Evolutionary conservation across 805 yeast genomes (phyloP), one percentile per base, ranked within the genome.

Genomic region (Dipodascus albidus): DNA sequence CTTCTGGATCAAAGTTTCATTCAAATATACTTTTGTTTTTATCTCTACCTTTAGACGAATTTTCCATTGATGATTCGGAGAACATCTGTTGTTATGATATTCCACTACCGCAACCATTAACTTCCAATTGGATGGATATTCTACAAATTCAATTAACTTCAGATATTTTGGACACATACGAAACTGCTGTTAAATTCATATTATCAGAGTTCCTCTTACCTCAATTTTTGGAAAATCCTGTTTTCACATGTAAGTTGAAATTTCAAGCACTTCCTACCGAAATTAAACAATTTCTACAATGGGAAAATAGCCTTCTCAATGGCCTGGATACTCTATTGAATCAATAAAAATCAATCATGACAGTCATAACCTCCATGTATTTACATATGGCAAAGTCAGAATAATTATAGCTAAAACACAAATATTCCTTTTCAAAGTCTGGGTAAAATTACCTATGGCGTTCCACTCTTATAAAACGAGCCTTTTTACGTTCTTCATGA

Each of bases 401-500:
- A n/a, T n/a, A n/a, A n/a, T n/a, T n/a, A n/a, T n/a, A n/a, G n/a
- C n/a, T n/a, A n/a, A n/a, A n/a, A n/a, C n/a, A n/a, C n/a, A n/a
- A n/a, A n/a, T n/a, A n/a, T n/a, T n/a, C n/a, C n/a, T n/a, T n/a
- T n/a, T n/a, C n/a, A n/a, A n/a, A n/a, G n/a, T 27, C 33, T 27
- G 11, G 6, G 11, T 27, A 27, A 6, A 38, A 4, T 38, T 38
- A 38, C 20, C 44, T 38, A n/a, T 17, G 44, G 9, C 59, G 23
- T 27, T 58, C 62, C 14, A 61, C 61, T 35, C 64, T 49, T 9
- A 64, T 58, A 22, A 49, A 35, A 15, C 60, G 23, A 2, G 66
- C 64, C 24, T 54, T 38, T 31, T 48, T 58, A 58, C 93, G 74
- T 60, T 90, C 96, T 47, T 76, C 78, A 2, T 88, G 87, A 8